Conservation (phyloP, 2,329 filamentous ascomycete genomes). For the Exophiala mesophila region DNA sequence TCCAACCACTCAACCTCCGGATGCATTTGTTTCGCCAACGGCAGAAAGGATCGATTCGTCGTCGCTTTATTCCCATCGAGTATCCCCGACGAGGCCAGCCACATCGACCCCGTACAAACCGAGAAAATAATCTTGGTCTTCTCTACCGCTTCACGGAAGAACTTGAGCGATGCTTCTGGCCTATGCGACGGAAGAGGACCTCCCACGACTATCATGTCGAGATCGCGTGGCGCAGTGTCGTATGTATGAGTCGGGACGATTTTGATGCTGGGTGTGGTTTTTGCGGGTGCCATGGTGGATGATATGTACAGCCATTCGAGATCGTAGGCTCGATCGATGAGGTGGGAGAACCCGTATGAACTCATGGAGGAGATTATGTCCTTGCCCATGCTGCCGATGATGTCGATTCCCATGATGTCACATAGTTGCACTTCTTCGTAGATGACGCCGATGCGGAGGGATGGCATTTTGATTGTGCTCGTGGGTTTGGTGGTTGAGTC, state of each 20-base stretch:
- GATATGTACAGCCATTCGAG: conserved; percentile 39
- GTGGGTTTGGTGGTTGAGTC: neutral
- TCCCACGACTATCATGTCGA: conserved; percentile 39
- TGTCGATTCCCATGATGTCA: conserved; percentile 39
- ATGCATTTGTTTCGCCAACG: conserved; percentile 26
- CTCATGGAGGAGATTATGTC: conserved; percentile 24
- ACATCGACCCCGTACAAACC: conserved; percentile 30
- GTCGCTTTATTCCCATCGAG: conserved; percentile 38
- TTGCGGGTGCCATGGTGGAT: conserved; percentile 31
- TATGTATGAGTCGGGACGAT: conserved; percentile 38
- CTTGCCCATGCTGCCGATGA: conserved; percentile 33
- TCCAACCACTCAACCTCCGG: conserved; percentile 24
- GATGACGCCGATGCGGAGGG: conserved; percentile 38
- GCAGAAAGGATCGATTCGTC: conserved; percentile 34
- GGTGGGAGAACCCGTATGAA: conserved; percentile 21
- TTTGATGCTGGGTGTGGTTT: conserved; percentile 31
- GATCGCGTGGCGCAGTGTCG: conserved; percentile 37
- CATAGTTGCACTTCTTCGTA: conserved; percentile 37
- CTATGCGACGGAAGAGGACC: conserved; percentile 33
- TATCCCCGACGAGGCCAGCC: conserved; percentile 36
- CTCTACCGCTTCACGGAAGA: conserved; percentile 31
- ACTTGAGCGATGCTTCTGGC: conserved; percentile 32
- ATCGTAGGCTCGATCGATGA: conserved; percentile 26
- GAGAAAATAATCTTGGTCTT: conserved; percentile 25
- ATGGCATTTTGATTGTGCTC: conserved; percentile 1